A percentile compares a stretch with the other conserved stretches of the same genome.
These are phyloP conservation scores for Mycena capillaripes DNA, from an alignment of 768 basidiomycete species.

Conservation along the genomic window DNA sequence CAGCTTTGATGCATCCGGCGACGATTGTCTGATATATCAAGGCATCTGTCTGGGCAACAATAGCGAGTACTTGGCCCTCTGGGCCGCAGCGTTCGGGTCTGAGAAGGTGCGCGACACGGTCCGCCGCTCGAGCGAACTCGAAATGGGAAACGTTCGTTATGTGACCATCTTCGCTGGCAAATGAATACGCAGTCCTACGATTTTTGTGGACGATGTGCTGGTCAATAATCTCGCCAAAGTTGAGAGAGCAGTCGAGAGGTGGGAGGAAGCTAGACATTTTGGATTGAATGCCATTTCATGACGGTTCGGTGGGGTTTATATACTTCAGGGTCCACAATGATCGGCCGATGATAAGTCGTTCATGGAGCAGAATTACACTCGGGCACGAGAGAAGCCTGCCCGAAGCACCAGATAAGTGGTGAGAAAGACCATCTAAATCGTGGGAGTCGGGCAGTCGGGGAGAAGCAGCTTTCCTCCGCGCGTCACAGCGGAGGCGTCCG, in stretches of 20 bases:
- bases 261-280: conserved; percentile 22
- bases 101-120: conserved; percentile 56
- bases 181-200: conserved; percentile 35
- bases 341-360: background rate
- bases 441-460: no score
- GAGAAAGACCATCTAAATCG: no score
- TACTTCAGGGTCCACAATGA: background rate
- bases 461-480: no score
- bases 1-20: conserved; percentile 54
- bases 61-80: conserved; percentile 50
- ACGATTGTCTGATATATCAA: conserved; percentile 59
- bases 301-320: background rate
- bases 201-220: conserved; percentile 13
- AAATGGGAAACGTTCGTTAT: conserved; percentile 51
- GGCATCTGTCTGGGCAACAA: conserved; percentile 49
- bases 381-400: background rate
- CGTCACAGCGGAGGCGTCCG: no score
- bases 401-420: no score
- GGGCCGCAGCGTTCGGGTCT: conserved; percentile 48
- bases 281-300: background rate
- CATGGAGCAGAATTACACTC: background rate
- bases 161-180: conserved; percentile 38
- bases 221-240: conserved; percentile 24
- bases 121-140: conserved; percentile 61
- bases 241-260: conserved; percentile 29